Evolutionary conservation across 1,139 yeast species (phyloP).

Genomic region (Casaregolazyma lundiana): DNA sequence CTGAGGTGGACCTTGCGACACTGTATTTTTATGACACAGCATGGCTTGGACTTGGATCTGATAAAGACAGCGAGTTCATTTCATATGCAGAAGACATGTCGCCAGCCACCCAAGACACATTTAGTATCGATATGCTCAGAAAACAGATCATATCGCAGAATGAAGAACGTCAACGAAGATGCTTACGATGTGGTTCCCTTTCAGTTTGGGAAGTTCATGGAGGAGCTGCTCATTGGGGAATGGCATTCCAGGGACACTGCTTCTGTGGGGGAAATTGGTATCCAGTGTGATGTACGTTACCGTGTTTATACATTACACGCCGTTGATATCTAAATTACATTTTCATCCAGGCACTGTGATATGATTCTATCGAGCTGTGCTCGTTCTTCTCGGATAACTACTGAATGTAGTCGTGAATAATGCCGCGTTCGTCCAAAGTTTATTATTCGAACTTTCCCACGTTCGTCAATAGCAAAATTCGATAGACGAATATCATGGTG

Average conservation of each 20-base stretch:
- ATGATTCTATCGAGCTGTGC: slow-evolving; percentile 32
- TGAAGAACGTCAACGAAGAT: slow-evolving; percentile 40
- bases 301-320: slow-evolving; percentile 6
- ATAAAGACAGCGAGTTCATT: slow-evolving; percentile 12
- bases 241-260: slow-evolving; percentile 72
- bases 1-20: slow-evolving; percentile 35
- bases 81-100: not conserved
- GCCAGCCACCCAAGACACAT: not conserved
- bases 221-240: slow-evolving; percentile 54
- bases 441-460: slow-evolving; percentile 20
- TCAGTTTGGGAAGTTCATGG: slow-evolving; percentile 41
- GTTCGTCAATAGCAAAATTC: slow-evolving; percentile 23
- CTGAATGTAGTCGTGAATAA: slow-evolving; percentile 24
- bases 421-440: slow-evolving; percentile 23
- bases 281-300: slow-evolving; percentile 8
- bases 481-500: slow-evolving; percentile 22
- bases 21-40: slow-evolving; percentile 63
- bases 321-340: slow-evolving; percentile 3
- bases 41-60: slow-evolving; percentile 57
- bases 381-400: slow-evolving; percentile 24
- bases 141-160: slow-evolving; percentile 29
- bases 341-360: not conserved
- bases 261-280: slow-evolving; percentile 77
- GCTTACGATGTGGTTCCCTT: slow-evolving; percentile 65
- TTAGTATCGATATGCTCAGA: slow-evolving; percentile 28